Percentiles rank a stretch among this genome's conserved stretches.
Evolutionary conservation across 192 early-diverging fungal species (phyloP).

Genomic region (Linnemannia zychae): DNA sequence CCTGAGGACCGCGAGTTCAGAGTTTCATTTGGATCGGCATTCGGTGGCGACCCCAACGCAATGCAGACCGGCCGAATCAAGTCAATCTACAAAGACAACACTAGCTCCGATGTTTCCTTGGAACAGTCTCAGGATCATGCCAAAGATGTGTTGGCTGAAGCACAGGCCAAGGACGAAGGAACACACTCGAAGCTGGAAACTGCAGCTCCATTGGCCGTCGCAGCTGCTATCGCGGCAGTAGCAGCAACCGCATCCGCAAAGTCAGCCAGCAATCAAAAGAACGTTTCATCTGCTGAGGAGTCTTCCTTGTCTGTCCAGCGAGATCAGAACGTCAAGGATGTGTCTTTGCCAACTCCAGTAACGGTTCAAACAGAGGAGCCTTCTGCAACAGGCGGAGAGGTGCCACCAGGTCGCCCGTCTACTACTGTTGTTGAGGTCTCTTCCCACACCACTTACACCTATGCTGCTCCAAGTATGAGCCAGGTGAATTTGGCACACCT

Average conservation of each 20-base stretch:
- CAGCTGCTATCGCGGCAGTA: conserved; percentile 43
- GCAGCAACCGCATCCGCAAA: background rate
- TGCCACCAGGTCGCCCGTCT: background rate
- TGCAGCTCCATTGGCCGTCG: conserved; percentile 31
- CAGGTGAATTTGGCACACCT: conserved; percentile 9
- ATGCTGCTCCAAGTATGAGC: conserved; percentile 13
- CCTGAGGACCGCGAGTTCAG: conserved; percentile 25
- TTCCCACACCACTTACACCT: conserved; percentile 33
- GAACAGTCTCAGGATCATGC: background rate
- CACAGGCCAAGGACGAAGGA: background rate
- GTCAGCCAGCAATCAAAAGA: background rate
- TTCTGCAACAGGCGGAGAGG: background rate
- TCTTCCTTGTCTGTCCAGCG: background rate
- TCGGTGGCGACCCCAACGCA: conserved; percentile 25
- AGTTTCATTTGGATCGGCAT: conserved; percentile 47
- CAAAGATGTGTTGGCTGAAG: background rate
- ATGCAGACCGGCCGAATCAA: conserved; percentile 43
- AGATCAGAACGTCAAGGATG: background rate
- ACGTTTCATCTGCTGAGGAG: background rate
- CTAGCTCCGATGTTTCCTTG: background rate
- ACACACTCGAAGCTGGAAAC: conserved; percentile 32
- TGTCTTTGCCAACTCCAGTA: conserved; percentile 3
- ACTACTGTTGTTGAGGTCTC: conserved; percentile 30
- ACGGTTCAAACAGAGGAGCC: background rate
- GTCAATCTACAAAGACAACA: conserved; percentile 23